Evolutionary conservation across 352 stramenopile genomes (phyloP), one percentile per base, ranked within the genome.

Genomic region (Pythium graminicola): DNA sequence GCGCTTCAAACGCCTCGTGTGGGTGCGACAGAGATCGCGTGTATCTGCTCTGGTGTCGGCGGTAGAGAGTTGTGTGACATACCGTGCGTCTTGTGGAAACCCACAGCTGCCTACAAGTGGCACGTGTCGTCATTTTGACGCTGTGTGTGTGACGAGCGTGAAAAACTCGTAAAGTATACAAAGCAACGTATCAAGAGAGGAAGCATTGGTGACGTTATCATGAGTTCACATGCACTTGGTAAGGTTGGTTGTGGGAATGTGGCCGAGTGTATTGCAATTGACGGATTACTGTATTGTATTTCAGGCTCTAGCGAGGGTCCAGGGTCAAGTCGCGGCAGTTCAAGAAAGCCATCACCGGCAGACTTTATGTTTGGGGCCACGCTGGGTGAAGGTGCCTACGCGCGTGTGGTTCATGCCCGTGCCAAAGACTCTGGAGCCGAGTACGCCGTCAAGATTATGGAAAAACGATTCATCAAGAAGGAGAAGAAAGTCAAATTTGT

Each of bases 391-490:
- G 86, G 86, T 19, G 81, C 86, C 6, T 96, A 93, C 48, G 86
- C 86, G 41, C 76, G 81, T 54, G 85, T 93, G 17, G 84, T 94
- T 36, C 85, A 95, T 38, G 81, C 85, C 28, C 81, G 83, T 14
- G 89, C 92, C 73, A 96, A 96, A 50, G 77, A 89, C 64, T 87
- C 72, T 16, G 68, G 67, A 13, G 68, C 68, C 8, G 80, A 96
- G 60, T 96, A 94, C 51, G 86, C 86, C 2, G 76, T 96, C 16
- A 96, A 96, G 68, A 93, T 96, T 51, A 96, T 96, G 85, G 86
- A 96, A 50, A 93, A 96, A 60, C 71, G 76, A 31, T 92, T 93
- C 60, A 94, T 96, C 59, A 82, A 78, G 46, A 90, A 89, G 67
- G 85, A 95, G 62, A 94, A 95, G 62, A 95, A 96, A 55, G 84